phyloP scores from a whole-genome alignment of 2,329 filamentous ascomycete genomes.

The Calonectria honghensis region DNA sequence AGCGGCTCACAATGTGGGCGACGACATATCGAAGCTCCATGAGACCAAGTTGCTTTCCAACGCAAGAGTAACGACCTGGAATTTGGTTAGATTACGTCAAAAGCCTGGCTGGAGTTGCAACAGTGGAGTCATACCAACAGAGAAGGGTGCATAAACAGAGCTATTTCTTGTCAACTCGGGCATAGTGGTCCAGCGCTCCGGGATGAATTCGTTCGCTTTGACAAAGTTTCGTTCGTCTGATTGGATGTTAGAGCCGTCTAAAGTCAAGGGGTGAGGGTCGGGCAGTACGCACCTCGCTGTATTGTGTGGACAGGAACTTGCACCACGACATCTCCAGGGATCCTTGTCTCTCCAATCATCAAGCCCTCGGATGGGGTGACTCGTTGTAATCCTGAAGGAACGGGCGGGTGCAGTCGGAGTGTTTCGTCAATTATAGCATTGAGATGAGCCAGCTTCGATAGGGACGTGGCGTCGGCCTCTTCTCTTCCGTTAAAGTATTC shows the following conservation, averaged over 20 bases:
- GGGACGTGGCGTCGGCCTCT: neutral
- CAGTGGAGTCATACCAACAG: neutral
- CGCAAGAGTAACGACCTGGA: constrained; percentile 4
- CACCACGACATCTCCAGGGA: constrained; percentile 2
- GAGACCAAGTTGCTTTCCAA: constrained; percentile 17
- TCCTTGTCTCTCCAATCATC: constrained; percentile 13
- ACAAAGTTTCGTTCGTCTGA: constrained; percentile 40
- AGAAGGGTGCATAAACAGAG: constrained; percentile 3
- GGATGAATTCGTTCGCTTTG: constrained; percentile 53
- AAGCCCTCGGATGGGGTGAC: constrained; percentile 9
- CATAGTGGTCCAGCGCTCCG: constrained; percentile 59
- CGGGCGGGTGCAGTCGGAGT: constrained; percentile 8
- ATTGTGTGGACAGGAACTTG: constrained; percentile 43
- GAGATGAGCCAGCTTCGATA: neutral
- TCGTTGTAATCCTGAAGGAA: constrained; percentile 16
- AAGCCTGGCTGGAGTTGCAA: too few species aligned
- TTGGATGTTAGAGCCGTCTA: neutral
- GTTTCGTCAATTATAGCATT: constrained; percentile 44
- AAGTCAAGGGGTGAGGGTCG: neutral
- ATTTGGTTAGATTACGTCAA: neutral
- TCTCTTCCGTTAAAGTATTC: constrained; percentile 5
- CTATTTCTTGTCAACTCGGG: constrained; percentile 5
- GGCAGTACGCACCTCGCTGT: constrained; percentile 23
- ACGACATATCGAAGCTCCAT: constrained; percentile 18
- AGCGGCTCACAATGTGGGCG: neutral